Percentiles rank a stretch among this genome's conserved stretches.
Conservation (phyloP, 2,329 filamentous ascomycete species). For the Fusarium anthophilum region DNA sequence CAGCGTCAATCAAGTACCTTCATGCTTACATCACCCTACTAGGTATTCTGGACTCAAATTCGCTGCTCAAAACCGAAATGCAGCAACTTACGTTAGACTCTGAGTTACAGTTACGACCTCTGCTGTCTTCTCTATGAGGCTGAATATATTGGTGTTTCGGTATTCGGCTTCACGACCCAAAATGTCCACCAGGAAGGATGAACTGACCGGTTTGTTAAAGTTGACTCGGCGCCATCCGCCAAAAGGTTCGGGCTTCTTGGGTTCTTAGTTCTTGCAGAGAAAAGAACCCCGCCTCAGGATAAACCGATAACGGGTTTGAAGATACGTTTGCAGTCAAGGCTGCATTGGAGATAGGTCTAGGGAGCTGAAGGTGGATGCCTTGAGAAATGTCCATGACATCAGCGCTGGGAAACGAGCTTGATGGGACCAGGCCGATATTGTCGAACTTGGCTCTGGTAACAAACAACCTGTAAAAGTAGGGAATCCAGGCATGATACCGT, state of each 20-base stretch:
- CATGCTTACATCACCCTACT: conserved; percentile 32
- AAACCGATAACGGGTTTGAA: conserved; percentile 22
- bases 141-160: conserved; percentile 8
- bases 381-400: conserved; percentile 22
- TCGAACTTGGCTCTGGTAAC: not conserved
- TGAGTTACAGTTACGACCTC: conserved; percentile 1
- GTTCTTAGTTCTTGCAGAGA: not conserved
- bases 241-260: conserved; percentile 1
- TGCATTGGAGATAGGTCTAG: conserved; percentile 13
- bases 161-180: conserved; percentile 8
- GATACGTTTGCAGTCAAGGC: conserved; percentile 18
- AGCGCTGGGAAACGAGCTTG: not conserved
- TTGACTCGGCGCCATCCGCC: conserved; percentile 24
- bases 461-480: not conserved
- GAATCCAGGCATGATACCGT: not conserved
- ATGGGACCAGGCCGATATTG: conserved; percentile 3
- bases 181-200: not conserved
- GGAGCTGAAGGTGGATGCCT: conserved; percentile 14
- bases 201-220: conserved; percentile 7
- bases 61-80: not conserved
- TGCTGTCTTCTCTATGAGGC: not conserved
- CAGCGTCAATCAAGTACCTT: not conserved
- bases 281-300: conserved; percentile 24
- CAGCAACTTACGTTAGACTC: conserved; percentile 1
- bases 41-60: conserved; percentile 1